Evolutionary conservation across 805 yeast species (phyloP).

Genomic region (Candida loeiensis): DNA sequence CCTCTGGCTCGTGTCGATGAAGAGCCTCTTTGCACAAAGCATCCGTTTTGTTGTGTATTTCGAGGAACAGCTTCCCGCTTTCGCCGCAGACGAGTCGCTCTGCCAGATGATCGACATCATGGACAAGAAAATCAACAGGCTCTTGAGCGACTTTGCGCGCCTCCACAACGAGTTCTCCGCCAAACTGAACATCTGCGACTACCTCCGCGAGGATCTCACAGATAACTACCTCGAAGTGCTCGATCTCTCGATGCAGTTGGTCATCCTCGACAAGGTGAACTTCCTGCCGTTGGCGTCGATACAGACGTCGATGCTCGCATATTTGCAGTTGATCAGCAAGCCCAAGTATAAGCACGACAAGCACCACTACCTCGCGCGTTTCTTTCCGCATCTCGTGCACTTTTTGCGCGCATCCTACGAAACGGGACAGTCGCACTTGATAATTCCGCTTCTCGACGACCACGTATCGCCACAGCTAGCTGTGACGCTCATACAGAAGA

Average conservation of each 20-base stretch:
- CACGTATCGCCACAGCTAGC: constrained; percentile 22
- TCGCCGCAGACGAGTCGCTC: constrained; percentile 6
- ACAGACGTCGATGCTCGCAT: constrained; percentile 7
- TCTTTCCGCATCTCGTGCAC: constrained; percentile 16
- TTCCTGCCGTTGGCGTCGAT: constrained; percentile 1
- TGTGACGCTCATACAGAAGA: constrained; percentile 14
- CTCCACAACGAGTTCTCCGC: constrained; percentile 3
- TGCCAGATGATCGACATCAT: constrained; percentile 3
- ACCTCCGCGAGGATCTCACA: constrained; percentile 3
- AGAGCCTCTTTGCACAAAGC: constrained; percentile 9
- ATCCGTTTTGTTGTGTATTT: constrained; percentile 9
- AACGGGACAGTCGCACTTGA: constrained; percentile 16
- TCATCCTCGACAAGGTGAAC: constrained; percentile 10
- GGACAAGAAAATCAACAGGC: constrained; percentile 6
- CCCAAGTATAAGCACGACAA: constrained; percentile 8
- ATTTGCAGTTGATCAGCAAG: constrained; percentile 10
- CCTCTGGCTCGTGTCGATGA: constrained; percentile 18
- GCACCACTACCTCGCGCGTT: constrained; percentile 3
- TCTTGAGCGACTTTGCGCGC: constrained; percentile 6
- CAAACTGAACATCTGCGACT: constrained; percentile 1
- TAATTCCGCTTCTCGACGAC: constrained; percentile 14
- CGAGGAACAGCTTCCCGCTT: constrained; percentile 4
- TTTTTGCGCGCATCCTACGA: constrained; percentile 17
- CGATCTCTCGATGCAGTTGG: constrained; percentile 13
- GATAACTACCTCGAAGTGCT: constrained; percentile 7